These are phyloP conservation scores for Macrolepiota fuliginosa DNA, from an alignment of 768 basidiomycete species.

Conservation along the genomic window DNA sequence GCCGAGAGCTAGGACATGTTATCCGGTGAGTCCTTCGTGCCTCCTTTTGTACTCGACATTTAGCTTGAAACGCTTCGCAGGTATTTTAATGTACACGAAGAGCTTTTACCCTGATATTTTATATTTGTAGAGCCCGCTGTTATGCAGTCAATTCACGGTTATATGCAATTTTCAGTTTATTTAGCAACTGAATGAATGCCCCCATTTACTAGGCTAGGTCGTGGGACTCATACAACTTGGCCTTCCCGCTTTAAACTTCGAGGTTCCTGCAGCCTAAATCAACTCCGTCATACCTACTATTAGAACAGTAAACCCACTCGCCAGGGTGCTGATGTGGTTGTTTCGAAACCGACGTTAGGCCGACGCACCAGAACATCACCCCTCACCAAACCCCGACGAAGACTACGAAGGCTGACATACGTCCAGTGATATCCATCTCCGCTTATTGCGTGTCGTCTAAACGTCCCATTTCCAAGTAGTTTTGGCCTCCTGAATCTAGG, in stretches of 20 bases:
- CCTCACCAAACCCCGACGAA: background rate
- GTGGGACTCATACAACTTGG: too few relatives aligned
- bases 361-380: background rate
- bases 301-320: constrained; percentile 19
- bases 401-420: background rate
- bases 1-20: constrained; percentile 61
- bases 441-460: background rate
- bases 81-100: constrained; percentile 48
- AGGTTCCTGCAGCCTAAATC: background rate
- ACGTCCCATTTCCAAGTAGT: background rate
- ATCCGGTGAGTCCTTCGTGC: constrained; percentile 48
- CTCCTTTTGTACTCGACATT: background rate
- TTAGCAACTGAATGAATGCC: background rate
- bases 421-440: background rate
- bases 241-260: too few relatives aligned
- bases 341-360: background rate
- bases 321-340: constrained; percentile 17
- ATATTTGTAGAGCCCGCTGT: background rate
- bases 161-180: background rate
- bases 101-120: constrained; percentile 29
- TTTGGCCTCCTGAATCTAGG: background rate
- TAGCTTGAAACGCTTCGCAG: constrained; percentile 19
- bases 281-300: background rate
- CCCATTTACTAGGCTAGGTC: background rate
- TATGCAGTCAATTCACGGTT: background rate